Evolutionary conservation across 148 eudicot genomes (phyloP), one percentile per base, ranked within the genome.

Genomic region (Rhododendron griersonianum): DNA sequence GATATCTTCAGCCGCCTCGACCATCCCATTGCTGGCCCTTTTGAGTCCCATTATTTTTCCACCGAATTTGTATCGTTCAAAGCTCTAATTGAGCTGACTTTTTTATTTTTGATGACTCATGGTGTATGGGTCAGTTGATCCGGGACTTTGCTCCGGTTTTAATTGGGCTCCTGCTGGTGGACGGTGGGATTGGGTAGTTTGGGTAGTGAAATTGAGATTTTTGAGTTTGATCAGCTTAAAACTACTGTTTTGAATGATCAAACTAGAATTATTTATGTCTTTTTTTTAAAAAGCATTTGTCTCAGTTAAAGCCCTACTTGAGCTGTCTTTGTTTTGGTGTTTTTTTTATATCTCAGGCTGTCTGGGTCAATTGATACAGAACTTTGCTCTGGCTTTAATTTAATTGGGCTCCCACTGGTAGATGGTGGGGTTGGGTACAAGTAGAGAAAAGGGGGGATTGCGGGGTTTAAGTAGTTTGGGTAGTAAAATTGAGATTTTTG

Each of bases 1-100:
- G 91, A 94, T 2, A 91, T 91, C 11, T 95, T 95, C 47, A 88
- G 92, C 10, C 74, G 88, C 11, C 91, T 94, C 11, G 94, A 93
- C 5, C 91, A 96, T 90, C 99, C 71, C 99, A 95, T 84, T 96
- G 93, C 84, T 96, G 99, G 98, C 98, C 99, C 13, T 95, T 96
- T 85, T 98, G 95, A 98, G 99, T 96, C 50, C 50, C 28, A 25
- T 41, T 41, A 41, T 41, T 41, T 41, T 5, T 6, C 19, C 3
- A 5, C 11, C 0, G 9, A 51, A 44, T 77, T 77, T 41, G 23
- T 39, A 25, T 41, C 1, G 5, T 37, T 77, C 8, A 19, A 41
- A 19, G 35, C 45, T 9, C 21, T 15, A 16, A 33, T 75, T 21
- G 57, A 51, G 57, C 16, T 14, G 16, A 0, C 57, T 51, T 51